Percentiles rank a stretch among this genome's conserved stretches.
Evolutionary conservation across 2,329 filamentous ascomycete species (phyloP).

Genomic region (Ascochyta viciae-villosae): DNA sequence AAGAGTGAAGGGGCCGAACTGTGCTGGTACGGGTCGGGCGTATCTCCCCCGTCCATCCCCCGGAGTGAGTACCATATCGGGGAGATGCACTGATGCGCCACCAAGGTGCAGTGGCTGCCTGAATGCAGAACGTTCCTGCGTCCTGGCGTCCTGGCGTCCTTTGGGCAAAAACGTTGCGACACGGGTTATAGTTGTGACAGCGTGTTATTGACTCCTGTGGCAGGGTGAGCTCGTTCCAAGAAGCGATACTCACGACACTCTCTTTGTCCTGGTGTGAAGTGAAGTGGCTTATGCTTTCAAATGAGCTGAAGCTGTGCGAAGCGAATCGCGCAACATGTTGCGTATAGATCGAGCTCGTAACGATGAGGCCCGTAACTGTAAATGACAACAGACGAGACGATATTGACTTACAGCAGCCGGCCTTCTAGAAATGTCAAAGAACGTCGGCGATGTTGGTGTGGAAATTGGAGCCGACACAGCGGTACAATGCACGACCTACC

Average conservation of each 20-base stretch:
- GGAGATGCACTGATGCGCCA: neutral
- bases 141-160: conserved; percentile 9
- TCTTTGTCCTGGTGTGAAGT: neutral
- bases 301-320: neutral
- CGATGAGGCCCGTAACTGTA: neutral
- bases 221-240: neutral
- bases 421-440: conserved; percentile 9
- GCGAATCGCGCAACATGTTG: neutral
- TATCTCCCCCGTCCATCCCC: neutral
- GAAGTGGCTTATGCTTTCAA: neutral
- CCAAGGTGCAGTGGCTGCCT: conserved; percentile 7
- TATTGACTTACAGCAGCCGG: conserved; percentile 1
- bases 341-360: conserved; percentile 2
- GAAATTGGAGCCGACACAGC: neutral
- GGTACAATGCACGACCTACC: neutral
- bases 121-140: conserved; percentile 8
- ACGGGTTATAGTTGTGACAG: neutral
- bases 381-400: conserved; percentile 4
- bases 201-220: neutral
- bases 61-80: conserved; percentile 1
- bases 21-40: conserved; percentile 7
- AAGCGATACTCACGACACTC: neutral
- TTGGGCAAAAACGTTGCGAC: neutral
- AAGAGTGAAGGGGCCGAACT: conserved; percentile 8
- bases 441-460: conserved; percentile 9